Base-by-base conservation (phyloP, 1,139 yeast genomes). In the Citeromyces hawaiiensis region DNA sequence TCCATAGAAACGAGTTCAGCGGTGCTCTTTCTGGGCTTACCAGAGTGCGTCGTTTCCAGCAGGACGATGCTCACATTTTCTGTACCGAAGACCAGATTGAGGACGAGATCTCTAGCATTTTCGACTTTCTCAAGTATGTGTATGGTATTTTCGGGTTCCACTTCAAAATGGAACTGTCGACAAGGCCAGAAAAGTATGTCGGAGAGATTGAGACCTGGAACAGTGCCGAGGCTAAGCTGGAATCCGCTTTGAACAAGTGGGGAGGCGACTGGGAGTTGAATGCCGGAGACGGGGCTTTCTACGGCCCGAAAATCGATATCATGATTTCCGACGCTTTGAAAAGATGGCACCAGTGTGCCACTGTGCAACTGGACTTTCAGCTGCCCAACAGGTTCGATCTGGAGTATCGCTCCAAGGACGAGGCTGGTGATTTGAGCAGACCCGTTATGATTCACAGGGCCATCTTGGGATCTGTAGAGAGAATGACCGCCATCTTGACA, bases 361-460 rank as follows among this genome's bases (percentile, higher is more conserved):
- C 99, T 0, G 76, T 93, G 45, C 99, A 91, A 59, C 69, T 91
- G 40, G 98, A 91, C 56, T 91, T 91, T 71, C 96, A 93, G 59
- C 68, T 93, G 29, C 99, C 98, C 10, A 71, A 75, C 40, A 70
- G 94, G 50, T 91, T 91, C 56, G 76, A 82, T 40, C 69, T 91
- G 53, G 88, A 83, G 61, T 91, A 72, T 69, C 82, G 83, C 66
- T 72, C 83, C 39, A 82, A 81, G 56, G 77, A 75, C 50, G 79
- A 76, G 51, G 50, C 59, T 35, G 61, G 59, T 40, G 63, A 53
- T 48, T 54, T 49, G 50, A 48, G 60, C 44, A 76, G 94, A 63
- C 98, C 98, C 38, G 97, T 91, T 43, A 91, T 91, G 97, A 87
- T 91, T 55, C 98, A 91, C 66, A 83, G 98, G 68, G 98, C 98